A percentile compares a stretch with the other conserved stretches of the same genome.
Conservation (phyloP, 306 rosid species). For the Calophaca sinica region DNA sequence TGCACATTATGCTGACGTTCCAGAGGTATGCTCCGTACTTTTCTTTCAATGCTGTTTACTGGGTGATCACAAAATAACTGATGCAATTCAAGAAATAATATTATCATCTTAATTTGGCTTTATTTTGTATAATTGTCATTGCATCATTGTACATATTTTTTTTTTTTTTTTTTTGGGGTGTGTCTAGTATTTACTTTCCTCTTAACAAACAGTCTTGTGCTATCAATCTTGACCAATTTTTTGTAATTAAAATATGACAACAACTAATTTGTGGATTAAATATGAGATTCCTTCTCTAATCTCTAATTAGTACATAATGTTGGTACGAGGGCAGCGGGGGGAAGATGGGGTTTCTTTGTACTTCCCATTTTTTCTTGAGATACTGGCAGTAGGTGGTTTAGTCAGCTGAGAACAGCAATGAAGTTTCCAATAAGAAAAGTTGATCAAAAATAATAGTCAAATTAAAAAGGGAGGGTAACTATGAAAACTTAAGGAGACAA, state of each 20-base stretch:
- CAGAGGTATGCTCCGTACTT: slow-evolving; percentile 66
- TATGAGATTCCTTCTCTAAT: too few relatives aligned
- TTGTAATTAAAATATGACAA: too few relatives aligned
- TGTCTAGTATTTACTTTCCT: not conserved
- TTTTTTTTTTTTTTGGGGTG: not conserved
- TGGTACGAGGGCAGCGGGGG: too few relatives aligned
- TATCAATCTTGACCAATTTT: too few relatives aligned
- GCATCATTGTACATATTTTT: not conserved
- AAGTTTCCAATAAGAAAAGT: not conserved
- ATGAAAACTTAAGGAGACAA: not conserved
- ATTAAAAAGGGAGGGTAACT: not conserved
- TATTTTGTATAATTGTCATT: not conserved
- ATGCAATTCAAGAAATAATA: slow-evolving; percentile 18
- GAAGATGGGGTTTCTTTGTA: too few relatives aligned
- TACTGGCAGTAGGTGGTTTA: not conserved
- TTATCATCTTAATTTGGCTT: not conserved
- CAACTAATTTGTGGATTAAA: too few relatives aligned
- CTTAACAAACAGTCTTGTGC: not conserved
- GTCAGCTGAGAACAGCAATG: not conserved
- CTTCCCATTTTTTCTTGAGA: too few relatives aligned
- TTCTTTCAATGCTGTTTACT: slow-evolving; percentile 12
- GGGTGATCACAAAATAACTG: not conserved
- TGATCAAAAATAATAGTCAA: not conserved
- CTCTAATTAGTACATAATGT: too few relatives aligned
- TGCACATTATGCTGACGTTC: slow-evolving; percentile 77